phyloP scores from a whole-genome alignment of 495 filamentous ascomycete genomes.

The Annulohypoxylon nitens region DNA sequence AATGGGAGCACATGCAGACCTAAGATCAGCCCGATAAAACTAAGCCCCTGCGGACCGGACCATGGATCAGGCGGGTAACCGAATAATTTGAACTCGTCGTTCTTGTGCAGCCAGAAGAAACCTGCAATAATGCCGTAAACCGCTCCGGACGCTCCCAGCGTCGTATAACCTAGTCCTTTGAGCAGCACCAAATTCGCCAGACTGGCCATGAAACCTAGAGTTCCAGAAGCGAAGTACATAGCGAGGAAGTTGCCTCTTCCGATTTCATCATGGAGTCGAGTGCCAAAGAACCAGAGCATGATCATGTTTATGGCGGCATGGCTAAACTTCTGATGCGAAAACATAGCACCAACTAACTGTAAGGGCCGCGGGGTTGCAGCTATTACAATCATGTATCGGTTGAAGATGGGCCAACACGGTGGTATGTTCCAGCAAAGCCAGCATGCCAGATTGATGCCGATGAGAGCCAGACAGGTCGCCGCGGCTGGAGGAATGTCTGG shows the following conservation, averaged over 20 bases:
- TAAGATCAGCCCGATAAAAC: slow-evolving; percentile 62
- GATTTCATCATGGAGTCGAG: slow-evolving; percentile 81
- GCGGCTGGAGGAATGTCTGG: slow-evolving; percentile 82
- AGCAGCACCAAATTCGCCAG: slow-evolving; percentile 70
- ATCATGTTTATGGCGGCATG: slow-evolving; percentile 83
- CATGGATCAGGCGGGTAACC: slow-evolving; percentile 65
- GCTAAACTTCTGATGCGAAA: slow-evolving; percentile 78
- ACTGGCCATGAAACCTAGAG: slow-evolving; percentile 72
- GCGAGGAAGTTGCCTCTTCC: slow-evolving; percentile 87
- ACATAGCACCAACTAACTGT: slow-evolving; percentile 75
- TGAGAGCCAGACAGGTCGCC: slow-evolving; percentile 78
- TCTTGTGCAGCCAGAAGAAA: slow-evolving; percentile 74
- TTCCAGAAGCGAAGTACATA: slow-evolving; percentile 77
- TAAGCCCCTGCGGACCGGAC: slow-evolving; percentile 63
- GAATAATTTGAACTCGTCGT: slow-evolving; percentile 64
- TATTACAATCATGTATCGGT: slow-evolving; percentile 80
- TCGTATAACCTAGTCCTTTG: slow-evolving; percentile 50
- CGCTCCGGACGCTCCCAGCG: slow-evolving; percentile 81
- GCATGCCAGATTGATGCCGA: slow-evolving; percentile 73
- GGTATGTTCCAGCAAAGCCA: slow-evolving; percentile 76
- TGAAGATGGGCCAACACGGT: slow-evolving; percentile 77
- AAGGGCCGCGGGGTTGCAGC: slow-evolving; percentile 75
- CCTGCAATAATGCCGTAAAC: slow-evolving; percentile 75
- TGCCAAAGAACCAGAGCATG: slow-evolving; percentile 64
- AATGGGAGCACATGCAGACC: slow-evolving; percentile 62